These are phyloP conservation scores for Ustilago tritici DNA, from an alignment of 1,284 basidiomycete species.

Conservation along the genomic window DNA sequence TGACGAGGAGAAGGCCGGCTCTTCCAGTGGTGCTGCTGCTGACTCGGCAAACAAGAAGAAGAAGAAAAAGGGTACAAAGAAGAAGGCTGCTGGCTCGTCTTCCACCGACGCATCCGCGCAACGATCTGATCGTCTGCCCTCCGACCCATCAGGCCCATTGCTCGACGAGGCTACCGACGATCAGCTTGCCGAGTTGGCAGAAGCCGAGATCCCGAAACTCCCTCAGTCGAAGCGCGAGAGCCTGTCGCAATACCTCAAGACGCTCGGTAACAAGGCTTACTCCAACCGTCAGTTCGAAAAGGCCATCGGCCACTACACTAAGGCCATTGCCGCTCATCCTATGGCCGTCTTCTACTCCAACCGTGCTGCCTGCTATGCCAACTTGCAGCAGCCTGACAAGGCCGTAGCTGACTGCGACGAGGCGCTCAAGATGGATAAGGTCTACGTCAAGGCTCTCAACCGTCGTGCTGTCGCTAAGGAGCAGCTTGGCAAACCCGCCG, in stretches of 20 bases:
- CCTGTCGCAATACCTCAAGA: conserved; percentile 84
- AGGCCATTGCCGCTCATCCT: conserved; percentile 81
- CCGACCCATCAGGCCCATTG: conserved; percentile 57
- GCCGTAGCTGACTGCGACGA: conserved; percentile 92
- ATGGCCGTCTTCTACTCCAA: conserved; percentile 98
- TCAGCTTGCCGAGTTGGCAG: conserved; percentile 57
- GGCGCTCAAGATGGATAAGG: conserved; percentile 85
- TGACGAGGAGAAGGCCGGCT: conserved; percentile 49
- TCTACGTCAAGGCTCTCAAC: conserved; percentile 95
- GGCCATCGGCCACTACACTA: conserved; percentile 88
- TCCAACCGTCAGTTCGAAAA: conserved; percentile 80
- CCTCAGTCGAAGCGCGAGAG: conserved; percentile 73
- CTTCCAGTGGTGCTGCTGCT: conserved; percentile 29
- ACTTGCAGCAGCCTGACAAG: conserved; percentile 83
- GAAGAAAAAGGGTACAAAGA: conserved; percentile 65
- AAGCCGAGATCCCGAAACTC: conserved; percentile 59
- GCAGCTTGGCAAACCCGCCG: conserved; percentile 78
- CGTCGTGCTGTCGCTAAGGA: conserved; percentile 89
- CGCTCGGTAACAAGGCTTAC: conserved; percentile 90
- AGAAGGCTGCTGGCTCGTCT: conserved; percentile 41
- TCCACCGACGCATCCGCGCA: conserved; percentile 30
- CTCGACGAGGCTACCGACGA: conserved; percentile 66
- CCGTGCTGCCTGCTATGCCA: conserved; percentile 95
- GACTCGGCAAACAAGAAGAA: conserved; percentile 44
- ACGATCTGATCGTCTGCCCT: conserved; percentile 36